Conservation (phyloP, 805 yeast species). For the Teunomyces cretensis region DNA sequence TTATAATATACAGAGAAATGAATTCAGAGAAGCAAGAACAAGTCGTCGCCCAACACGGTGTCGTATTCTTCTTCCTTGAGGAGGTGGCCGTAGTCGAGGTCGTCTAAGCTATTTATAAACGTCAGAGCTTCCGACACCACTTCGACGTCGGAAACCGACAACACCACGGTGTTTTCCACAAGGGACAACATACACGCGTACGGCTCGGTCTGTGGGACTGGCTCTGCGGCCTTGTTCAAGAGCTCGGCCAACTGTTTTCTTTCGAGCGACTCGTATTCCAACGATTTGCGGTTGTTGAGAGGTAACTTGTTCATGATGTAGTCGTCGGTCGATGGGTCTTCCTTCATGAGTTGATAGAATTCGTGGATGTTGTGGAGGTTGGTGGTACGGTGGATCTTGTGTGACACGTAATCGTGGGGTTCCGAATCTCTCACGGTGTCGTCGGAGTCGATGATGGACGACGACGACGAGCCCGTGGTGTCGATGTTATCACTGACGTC, state of each 20-base stretch:
- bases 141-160: slow-evolving; percentile 7
- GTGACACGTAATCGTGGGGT: slow-evolving; percentile 3
- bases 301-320: slow-evolving; percentile 12
- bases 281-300: slow-evolving; percentile 18
- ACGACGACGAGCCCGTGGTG: background rate
- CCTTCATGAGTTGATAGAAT: slow-evolving; percentile 11
- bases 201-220: background rate
- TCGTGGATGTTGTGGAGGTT: slow-evolving; percentile 17
- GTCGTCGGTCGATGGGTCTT: background rate
- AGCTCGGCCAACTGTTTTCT: slow-evolving; percentile 10
- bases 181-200: slow-evolving; percentile 13
- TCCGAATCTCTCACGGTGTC: slow-evolving; percentile 1
- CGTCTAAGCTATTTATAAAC: background rate
- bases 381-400: slow-evolving; percentile 13
- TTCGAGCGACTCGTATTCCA: slow-evolving; percentile 20
- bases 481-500: slow-evolving; percentile 5
- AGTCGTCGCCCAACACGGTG: background rate
- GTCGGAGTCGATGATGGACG: background rate
- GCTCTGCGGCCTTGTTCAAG: slow-evolving; percentile 7
- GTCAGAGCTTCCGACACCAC: background rate
- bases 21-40: slow-evolving; percentile 1
- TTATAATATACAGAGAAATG: background rate
- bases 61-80: background rate
- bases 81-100: background rate
- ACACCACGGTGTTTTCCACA: slow-evolving; percentile 20